Conservation (phyloP, 2,329 filamentous ascomycete species). For the Apiospora rasikravindrae region DNA sequence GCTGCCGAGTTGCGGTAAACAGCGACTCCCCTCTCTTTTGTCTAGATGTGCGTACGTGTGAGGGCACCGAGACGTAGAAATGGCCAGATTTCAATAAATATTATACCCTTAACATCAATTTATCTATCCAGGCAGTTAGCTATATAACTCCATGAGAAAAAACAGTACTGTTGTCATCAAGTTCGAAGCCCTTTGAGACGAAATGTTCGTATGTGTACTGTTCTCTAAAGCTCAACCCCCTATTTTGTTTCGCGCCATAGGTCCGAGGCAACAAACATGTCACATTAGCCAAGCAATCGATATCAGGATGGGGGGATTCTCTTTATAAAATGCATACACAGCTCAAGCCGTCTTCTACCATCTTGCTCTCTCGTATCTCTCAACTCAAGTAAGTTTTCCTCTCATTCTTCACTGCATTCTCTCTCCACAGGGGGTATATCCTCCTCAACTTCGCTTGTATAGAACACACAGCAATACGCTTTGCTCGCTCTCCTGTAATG, state of each 20-base stretch:
- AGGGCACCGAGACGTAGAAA: not conserved
- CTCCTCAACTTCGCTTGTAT: constrained; percentile 13
- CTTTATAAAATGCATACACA: not conserved
- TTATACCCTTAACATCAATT: not conserved
- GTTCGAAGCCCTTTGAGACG: not conserved
- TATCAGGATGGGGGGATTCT: not conserved
- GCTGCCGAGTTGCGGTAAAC: constrained; percentile 53
- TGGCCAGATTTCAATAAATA: not conserved
- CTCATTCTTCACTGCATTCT: not conserved
- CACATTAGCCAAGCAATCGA: not conserved
- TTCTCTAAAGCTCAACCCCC: not conserved
- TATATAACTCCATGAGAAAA: not conserved
- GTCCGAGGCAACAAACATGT: not conserved
- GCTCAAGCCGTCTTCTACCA: not conserved
- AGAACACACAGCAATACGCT: not conserved
- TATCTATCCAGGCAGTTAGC: not conserved
- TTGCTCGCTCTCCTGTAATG: not conserved
- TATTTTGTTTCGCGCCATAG: not conserved
- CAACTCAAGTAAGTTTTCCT: not conserved
- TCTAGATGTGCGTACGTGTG: not conserved
- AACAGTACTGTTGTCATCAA: not conserved
- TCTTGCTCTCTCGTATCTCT: not conserved
- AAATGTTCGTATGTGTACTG: not conserved
- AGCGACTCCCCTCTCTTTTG: not conserved
- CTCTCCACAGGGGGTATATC: constrained; percentile 16